Percentiles rank a stretch among this genome's conserved stretches.
These are phyloP conservation scores for Priceomyces fermenticarens DNA, from an alignment of 805 yeast species.

Conservation along the genomic window DNA sequence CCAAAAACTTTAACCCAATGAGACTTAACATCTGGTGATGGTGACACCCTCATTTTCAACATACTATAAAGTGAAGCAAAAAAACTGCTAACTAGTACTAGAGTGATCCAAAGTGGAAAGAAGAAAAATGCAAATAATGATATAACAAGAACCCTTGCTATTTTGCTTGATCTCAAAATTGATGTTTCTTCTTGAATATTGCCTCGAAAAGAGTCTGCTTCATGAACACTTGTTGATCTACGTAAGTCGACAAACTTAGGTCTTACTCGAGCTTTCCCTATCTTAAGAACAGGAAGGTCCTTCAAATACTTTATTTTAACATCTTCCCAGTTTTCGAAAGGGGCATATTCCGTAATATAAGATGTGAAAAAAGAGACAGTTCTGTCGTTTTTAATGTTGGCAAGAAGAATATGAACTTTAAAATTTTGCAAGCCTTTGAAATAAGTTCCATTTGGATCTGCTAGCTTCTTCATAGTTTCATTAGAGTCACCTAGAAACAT, in stretches of 20 bases:
- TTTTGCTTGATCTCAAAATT: constrained; percentile 25
- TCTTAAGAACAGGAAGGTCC: constrained; percentile 39
- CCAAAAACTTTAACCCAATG: constrained; percentile 35
- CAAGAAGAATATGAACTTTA: constrained; percentile 55
- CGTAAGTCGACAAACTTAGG: constrained; percentile 55
- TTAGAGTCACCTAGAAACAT: constrained; percentile 38
- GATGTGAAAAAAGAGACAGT: constrained; percentile 87
- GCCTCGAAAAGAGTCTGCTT: constrained; percentile 6
- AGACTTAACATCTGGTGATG: constrained; percentile 17
- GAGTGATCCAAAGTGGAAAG: constrained; percentile 52
- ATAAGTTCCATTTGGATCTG: constrained; percentile 50
- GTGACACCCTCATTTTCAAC: constrained; percentile 29
- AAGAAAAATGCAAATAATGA: constrained; percentile 23
- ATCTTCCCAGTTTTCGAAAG: constrained; percentile 59
- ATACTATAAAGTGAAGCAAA: constrained; percentile 38
- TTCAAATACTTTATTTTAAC: constrained; percentile 48
- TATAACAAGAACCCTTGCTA: constrained; percentile 21
- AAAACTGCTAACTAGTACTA: constrained; percentile 35
- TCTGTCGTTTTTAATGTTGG: constrained; percentile 79
- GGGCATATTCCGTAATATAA: constrained; percentile 68
- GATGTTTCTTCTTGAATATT: constrained; percentile 40
- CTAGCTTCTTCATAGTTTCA: constrained; percentile 47
- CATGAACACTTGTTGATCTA: constrained; percentile 18
- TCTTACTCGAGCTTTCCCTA: constrained; percentile 34
- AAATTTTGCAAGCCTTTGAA: constrained; percentile 56